Evolutionary conservation across 176 grass and related monocot genomes (phyloP).

Genomic region (Saccharum spontaneum): DNA sequence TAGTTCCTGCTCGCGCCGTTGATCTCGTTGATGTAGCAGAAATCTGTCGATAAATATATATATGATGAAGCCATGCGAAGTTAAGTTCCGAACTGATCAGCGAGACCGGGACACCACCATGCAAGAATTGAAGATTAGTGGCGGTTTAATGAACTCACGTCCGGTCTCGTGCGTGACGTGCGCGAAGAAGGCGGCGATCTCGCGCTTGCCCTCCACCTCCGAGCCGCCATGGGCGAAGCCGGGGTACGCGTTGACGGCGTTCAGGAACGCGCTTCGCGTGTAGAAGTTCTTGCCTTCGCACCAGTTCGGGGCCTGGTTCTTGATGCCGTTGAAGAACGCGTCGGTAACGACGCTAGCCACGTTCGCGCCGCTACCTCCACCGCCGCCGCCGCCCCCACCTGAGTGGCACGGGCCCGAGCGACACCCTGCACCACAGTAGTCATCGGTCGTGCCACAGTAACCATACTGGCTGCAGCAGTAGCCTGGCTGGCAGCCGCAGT

Average conservation of each 20-base stretch:
- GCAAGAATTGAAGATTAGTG: no score
- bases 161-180: conserved; percentile 44
- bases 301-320: conserved; percentile 26
- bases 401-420: not conserved
- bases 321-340: conserved; percentile 55
- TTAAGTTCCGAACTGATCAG: no score
- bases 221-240: conserved; percentile 47
- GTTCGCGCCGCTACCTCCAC: not conserved
- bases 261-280: conserved; percentile 55
- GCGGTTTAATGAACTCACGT: not conserved
- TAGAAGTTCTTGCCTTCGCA: conserved; percentile 71
- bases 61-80: not conserved
- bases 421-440: not conserved
- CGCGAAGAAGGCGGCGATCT: conserved; percentile 82
- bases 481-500: conserved; percentile 13
- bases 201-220: conserved; percentile 42
- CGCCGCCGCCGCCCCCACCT: not conserved
- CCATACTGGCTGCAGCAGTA: not conserved
- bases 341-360: conserved; percentile 12
- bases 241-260: not conserved
- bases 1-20: not conserved
- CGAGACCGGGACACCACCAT: no score
- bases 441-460: not conserved
- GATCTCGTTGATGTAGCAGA: conserved; percentile 87
- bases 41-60: not conserved